Base-by-base conservation (phyloP, 805 yeast species). In the Ogataea trehalophila region DNA sequence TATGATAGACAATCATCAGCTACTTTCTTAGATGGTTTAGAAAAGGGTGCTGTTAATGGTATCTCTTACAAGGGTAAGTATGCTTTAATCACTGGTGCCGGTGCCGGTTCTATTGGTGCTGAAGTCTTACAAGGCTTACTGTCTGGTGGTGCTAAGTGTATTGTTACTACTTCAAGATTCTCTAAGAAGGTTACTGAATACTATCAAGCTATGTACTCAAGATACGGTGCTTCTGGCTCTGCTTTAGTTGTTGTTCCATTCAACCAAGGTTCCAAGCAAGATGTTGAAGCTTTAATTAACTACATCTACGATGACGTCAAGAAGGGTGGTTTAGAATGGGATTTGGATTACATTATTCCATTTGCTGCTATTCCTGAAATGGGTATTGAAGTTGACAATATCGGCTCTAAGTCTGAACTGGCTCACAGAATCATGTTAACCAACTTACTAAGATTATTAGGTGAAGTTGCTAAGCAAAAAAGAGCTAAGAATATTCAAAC, bases 361-460 rank as follows among this genome's bases (percentile, higher is more conserved):
- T 94, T 94, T 65, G 99, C 98, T 57, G 99, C 99, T 52, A 92
- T 94, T 62, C 98, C 99, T 58, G 99, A 94, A 76, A 89, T 89
- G 67, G 99, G 99, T 66, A 87, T 89, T 63, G 97, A 95, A 70
- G 72, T 94, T 65, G 96, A 90, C 63, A 79, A 79, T 66, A 87
- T 94, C 62, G 97, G 88, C 63, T 92, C 98, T 46, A 88, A 83
- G 70, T 89, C 97, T 49, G 99, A 94, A 75, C 81, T 94, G 60
- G 99, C 99, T 50, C 99, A 94, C 73, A 85, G 99, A 73, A 87
- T 94, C 62, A 94, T 94, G 99, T 79, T 94, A 70, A 94, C 98
- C 62, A 94, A 94, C 76, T 74, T 94, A 60, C 77, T 91, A 69
- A 85, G 99, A 72, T 77, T 94, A 60, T 77, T 94, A 66, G 99